Percentiles rank a stretch among this genome's conserved stretches.
Evolutionary conservation across 768 basidiomycete genomes (phyloP).

Genomic region (Boletus insuetus): DNA sequence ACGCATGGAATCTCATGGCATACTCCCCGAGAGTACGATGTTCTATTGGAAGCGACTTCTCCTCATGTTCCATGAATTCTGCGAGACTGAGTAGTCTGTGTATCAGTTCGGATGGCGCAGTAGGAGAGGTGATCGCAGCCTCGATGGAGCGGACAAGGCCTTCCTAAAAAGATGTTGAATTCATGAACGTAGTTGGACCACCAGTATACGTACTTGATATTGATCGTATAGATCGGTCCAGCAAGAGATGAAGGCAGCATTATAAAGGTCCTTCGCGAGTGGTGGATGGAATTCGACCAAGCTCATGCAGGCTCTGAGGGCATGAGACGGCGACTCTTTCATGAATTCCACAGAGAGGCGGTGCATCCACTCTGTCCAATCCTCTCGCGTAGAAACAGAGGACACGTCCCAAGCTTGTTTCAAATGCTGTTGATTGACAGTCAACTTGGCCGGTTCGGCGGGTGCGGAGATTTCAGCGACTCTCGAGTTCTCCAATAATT

Average conservation of each 20-base stretch:
- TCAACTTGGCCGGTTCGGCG: conserved; percentile 83
- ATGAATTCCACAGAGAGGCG: conserved; percentile 91
- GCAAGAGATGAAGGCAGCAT: conserved; percentile 96
- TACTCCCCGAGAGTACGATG: conserved; percentile 91
- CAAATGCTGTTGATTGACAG: conserved; percentile 95
- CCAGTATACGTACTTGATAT: conserved; percentile 67
- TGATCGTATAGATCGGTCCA: conserved; percentile 96
- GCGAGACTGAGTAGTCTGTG: conserved; percentile 90
- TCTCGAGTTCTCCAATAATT: conserved; percentile 64
- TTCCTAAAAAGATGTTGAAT: conserved; percentile 53
- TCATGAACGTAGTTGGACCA: not conserved
- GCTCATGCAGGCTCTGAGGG: conserved; percentile 94
- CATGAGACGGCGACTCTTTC: conserved; percentile 97
- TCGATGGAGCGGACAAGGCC: conserved; percentile 92
- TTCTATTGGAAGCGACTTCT: conserved; percentile 92
- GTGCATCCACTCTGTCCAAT: conserved; percentile 97
- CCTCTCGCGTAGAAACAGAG: conserved; percentile 69
- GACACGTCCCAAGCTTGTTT: conserved; percentile 96
- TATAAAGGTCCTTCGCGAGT: conserved; percentile 92
- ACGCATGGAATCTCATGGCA: conserved; percentile 89
- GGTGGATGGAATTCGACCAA: conserved; percentile 90
- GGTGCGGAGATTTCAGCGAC: conserved; percentile 75
- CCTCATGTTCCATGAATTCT: conserved; percentile 99
- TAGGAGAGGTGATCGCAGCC: conserved; percentile 72
- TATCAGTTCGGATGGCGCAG: conserved; percentile 83